These are phyloP conservation scores for Coleophoma eucalyptorum DNA, from an alignment of 2,329 filamentous ascomycete species.

Conservation along the genomic window DNA sequence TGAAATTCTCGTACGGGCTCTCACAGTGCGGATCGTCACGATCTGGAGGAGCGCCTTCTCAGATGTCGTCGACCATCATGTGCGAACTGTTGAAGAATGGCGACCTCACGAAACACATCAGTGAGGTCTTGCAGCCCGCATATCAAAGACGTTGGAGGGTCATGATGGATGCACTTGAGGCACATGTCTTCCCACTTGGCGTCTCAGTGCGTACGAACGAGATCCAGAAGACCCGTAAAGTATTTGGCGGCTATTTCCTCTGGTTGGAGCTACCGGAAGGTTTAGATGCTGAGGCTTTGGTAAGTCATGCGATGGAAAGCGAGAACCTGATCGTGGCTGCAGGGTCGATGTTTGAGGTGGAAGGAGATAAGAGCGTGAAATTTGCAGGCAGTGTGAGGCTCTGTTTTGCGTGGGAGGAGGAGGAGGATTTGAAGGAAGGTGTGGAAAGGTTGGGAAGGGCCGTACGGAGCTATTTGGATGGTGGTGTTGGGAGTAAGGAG, in stretches of 20 bases:
- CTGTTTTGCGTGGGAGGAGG: slow-evolving; percentile 71
- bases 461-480: slow-evolving; percentile 22
- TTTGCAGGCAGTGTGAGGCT: slow-evolving; percentile 61
- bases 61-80: slow-evolving; percentile 49
- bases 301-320: slow-evolving; percentile 55
- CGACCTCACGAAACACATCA: slow-evolving; percentile 40
- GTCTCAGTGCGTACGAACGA: slow-evolving; percentile 37
- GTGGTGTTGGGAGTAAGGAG: neutral
- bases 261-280: slow-evolving; percentile 65
- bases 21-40: slow-evolving; percentile 49
- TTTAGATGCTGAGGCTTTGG: slow-evolving; percentile 45
- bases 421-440: slow-evolving; percentile 62
- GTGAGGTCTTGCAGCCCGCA: slow-evolving; percentile 36
- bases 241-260: slow-evolving; percentile 81
- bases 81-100: slow-evolving; percentile 42
- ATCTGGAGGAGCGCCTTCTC: slow-evolving; percentile 54
- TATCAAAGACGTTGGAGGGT: slow-evolving; percentile 42
- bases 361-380: slow-evolving; percentile 48
- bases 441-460: slow-evolving; percentile 57
- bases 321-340: slow-evolving; percentile 66
- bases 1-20: slow-evolving; percentile 51
- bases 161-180: slow-evolving; percentile 55
- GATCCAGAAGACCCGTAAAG: slow-evolving; percentile 35
- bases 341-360: slow-evolving; percentile 67
- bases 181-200: slow-evolving; percentile 59